A percentile compares a stretch with the other conserved stretches of the same genome.
phyloP scores from a whole-genome alignment of 768 basidiomycete genomes.

The Pleurotus sapidus region DNA sequence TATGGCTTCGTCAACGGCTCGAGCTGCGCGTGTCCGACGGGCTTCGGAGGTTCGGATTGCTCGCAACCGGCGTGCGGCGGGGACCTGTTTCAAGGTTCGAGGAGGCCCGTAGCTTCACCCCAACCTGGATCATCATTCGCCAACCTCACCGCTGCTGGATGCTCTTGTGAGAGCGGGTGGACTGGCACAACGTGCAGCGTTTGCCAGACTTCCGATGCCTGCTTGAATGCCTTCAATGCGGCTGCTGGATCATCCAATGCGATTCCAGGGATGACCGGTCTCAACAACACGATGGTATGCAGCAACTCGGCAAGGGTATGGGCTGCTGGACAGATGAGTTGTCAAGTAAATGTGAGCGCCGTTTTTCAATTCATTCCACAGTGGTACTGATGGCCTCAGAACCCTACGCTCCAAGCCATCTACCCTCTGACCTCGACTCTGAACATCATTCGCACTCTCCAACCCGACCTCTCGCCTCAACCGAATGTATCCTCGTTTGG shows the following conservation, averaged over 20 bases:
- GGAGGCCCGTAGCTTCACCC: slow-evolving; percentile 46
- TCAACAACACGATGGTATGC: slow-evolving; percentile 73
- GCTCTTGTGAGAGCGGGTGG: slow-evolving; percentile 76
- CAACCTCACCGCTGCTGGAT: slow-evolving; percentile 66
- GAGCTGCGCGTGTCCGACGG: slow-evolving; percentile 74
- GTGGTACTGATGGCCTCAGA: slow-evolving; percentile 38
- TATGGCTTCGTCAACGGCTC: slow-evolving; percentile 58
- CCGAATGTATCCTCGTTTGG: slow-evolving; percentile 63
- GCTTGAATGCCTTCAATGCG: slow-evolving; percentile 58
- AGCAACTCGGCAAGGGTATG: slow-evolving; percentile 68
- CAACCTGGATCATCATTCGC: slow-evolving; percentile 42
- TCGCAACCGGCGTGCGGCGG: slow-evolving; percentile 75
- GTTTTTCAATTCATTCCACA: background rate
- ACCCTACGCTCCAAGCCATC: slow-evolving; percentile 77
- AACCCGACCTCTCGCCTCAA: slow-evolving; percentile 66
- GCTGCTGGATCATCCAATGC: slow-evolving; percentile 29
- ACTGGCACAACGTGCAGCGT: slow-evolving; percentile 78
- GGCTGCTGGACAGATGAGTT: slow-evolving; percentile 81
- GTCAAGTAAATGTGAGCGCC: slow-evolving; percentile 68
- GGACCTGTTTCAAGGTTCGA: slow-evolving; percentile 70
- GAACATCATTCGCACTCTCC: slow-evolving; percentile 75
- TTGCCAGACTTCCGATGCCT: slow-evolving; percentile 64
- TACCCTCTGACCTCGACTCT: slow-evolving; percentile 72
- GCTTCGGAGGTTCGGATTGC: slow-evolving; percentile 75
- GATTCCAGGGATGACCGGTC: slow-evolving; percentile 24